Conservation (phyloP, 331 rosid species). For the Saraca asoca region DNA sequence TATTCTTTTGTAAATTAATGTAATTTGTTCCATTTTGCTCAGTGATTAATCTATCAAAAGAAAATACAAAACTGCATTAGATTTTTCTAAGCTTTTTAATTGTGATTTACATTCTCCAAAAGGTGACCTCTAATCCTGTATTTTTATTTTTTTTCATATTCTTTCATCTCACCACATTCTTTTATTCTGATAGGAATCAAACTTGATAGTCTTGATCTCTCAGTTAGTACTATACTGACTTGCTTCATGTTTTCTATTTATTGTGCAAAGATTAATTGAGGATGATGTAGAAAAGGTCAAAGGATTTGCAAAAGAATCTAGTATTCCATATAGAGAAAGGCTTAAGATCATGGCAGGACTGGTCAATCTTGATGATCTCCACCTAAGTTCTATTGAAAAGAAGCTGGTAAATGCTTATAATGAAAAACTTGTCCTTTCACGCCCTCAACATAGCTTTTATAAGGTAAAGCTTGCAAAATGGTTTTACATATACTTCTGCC, state of each 20-base stretch:
- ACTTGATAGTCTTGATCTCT: not conserved
- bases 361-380: constrained; percentile 81
- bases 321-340: constrained; percentile 79
- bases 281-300: constrained; percentile 83
- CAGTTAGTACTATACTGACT: not conserved
- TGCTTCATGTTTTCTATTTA: constrained; percentile 1
- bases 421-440: constrained; percentile 88
- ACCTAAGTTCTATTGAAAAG: constrained; percentile 71
- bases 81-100: too few species aligned
- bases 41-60: not conserved
- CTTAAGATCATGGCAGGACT: constrained; percentile 90
- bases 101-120: too few species aligned
- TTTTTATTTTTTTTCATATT: too few species aligned
- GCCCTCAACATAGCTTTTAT: constrained; percentile 89
- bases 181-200: not conserved
- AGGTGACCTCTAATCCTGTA: too few species aligned
- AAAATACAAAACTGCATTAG: too few species aligned
- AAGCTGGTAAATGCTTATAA: constrained; percentile 77
- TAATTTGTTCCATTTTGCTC: too few species aligned
- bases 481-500: not conserved
- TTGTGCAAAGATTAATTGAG: constrained; percentile 71
- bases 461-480: constrained; percentile 46
- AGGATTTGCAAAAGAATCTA: constrained; percentile 80
- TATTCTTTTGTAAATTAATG: not conserved
- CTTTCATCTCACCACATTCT: too few species aligned